These are phyloP conservation scores for Veloboletus limbatus DNA, from an alignment of 1,284 basidiomycete species.

Conservation along the genomic window DNA sequence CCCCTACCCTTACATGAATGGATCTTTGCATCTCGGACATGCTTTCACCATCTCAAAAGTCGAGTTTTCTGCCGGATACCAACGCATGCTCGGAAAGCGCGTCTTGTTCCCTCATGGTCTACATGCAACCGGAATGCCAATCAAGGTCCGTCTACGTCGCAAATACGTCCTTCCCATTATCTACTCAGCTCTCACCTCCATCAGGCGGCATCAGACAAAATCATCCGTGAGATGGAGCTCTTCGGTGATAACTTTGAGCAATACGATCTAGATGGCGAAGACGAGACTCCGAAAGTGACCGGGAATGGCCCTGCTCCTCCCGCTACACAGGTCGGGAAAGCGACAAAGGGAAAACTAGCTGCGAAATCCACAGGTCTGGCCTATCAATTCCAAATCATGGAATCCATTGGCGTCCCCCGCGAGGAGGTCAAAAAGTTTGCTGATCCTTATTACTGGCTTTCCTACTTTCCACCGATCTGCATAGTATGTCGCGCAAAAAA, in stretches of 20 bases:
- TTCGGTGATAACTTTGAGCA: conserved; percentile 90
- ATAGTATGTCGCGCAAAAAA: conserved; percentile 47
- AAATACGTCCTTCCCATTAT: neutral
- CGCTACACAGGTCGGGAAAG: conserved; percentile 67
- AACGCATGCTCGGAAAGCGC: conserved; percentile 93
- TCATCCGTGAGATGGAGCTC: conserved; percentile 95
- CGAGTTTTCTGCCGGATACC: conserved; percentile 95
- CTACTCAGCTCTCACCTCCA: neutral
- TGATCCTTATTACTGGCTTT: conserved; percentile 90
- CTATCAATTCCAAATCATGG: conserved; percentile 99
- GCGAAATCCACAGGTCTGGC: conserved; percentile 93
- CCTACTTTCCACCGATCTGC: conserved; percentile 96
- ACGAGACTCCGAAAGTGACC: conserved; percentile 43
- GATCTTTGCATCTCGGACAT: conserved; percentile 94
- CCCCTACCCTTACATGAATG: conserved; percentile 99
- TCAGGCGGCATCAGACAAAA: conserved; percentile 93
- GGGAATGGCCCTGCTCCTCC: conserved; percentile 35
- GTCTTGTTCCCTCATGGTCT: conserved; percentile 95
- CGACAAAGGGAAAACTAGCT: conserved; percentile 93
- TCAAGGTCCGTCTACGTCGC: conserved; percentile 69
- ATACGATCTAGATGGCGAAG: conserved; percentile 54
- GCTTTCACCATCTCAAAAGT: conserved; percentile 99
- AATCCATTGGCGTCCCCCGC: conserved; percentile 86
- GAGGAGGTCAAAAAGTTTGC: conserved; percentile 95
- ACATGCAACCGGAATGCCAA: conserved; percentile 98